Evolutionary conservation across 306 rosid genomes (phyloP), one percentile per base, ranked within the genome.

Genomic region (apple (Malus domestica)): DNA sequence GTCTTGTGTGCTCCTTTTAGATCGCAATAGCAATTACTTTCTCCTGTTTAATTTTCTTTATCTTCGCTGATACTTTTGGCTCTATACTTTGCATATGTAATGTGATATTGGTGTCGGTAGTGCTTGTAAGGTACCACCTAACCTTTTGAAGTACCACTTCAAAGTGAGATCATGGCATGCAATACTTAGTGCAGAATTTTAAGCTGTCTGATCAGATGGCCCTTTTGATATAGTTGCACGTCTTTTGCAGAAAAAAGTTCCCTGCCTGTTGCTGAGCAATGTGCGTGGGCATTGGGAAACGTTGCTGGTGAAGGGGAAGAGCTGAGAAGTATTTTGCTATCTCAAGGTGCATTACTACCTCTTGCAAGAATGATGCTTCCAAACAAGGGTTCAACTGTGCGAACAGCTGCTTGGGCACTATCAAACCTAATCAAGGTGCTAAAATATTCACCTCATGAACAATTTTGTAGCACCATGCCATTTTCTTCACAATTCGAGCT

Each of bases 361-460:
- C 97, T 92, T 83, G 96, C 99, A 32, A 90, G 93, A 86, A 90
- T 92, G 97, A 83, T 92, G 91, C 91, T 88, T 74, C 97, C 93
- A 76, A 79, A 80, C 81, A 90, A 83, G 86, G 93, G 97, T 64
- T 95, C 99, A 76, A 87, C 98, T 9, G 93, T 90, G 79, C 88
- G 90, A 87, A 92, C 96, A 74, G 97, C 98, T 81, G 98, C 98
- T 77, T 96, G 99, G 99, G 96, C 98, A 81, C 83, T 96, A 83
- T 96, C 99, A 72, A 96, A 96, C 84, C 88, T 96, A 72, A 96
- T 96, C 80, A 96, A 96, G 98, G 99, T 96, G 79, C 83, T 70
- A 67, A 77, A 80, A 70, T 72, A 45, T 58, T 57, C 49, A 10
- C 18, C 10, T 33, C 44, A 8, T 30, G 12, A 27, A 32, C 46